These are phyloP conservation scores for Cetradonia linearis DNA, from an alignment of 495 filamentous ascomycete species.

Conservation along the genomic window DNA sequence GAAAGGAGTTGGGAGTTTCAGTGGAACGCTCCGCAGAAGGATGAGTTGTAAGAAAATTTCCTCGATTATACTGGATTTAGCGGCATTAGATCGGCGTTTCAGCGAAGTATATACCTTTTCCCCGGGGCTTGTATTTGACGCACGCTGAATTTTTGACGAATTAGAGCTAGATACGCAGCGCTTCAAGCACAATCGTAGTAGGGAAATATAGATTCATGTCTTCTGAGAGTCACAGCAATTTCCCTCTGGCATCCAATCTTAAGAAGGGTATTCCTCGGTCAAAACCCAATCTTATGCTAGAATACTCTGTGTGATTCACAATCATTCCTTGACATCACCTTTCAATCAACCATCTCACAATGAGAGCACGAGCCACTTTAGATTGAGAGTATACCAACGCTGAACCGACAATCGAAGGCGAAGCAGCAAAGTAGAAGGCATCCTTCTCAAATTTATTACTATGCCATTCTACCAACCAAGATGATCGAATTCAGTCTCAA, in stretches of 20 bases:
- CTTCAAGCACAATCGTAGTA: background rate
- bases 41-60: conserved; percentile 45
- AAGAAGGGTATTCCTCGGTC: too few species aligned
- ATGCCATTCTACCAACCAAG: background rate
- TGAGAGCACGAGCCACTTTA: too few species aligned
- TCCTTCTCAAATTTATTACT: background rate
- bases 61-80: background rate
- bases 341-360: too few species aligned
- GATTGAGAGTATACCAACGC: too few species aligned
- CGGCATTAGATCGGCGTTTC: conserved; percentile 7
- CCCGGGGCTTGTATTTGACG: too few species aligned
- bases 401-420: background rate
- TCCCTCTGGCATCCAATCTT: too few species aligned
- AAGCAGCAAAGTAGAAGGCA: background rate
- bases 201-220: too few species aligned
- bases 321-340: too few species aligned
- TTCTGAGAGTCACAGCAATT: too few species aligned
- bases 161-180: background rate
- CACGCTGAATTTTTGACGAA: background rate
- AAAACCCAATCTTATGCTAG: too few species aligned
- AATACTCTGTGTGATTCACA: too few species aligned
- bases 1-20: conserved; percentile 58
- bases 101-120: background rate
- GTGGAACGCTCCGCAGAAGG: conserved; percentile 36
- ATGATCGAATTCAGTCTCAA: background rate